Conservation (phyloP, 108 stramenopile species). For the Skeletonema potamos region DNA sequence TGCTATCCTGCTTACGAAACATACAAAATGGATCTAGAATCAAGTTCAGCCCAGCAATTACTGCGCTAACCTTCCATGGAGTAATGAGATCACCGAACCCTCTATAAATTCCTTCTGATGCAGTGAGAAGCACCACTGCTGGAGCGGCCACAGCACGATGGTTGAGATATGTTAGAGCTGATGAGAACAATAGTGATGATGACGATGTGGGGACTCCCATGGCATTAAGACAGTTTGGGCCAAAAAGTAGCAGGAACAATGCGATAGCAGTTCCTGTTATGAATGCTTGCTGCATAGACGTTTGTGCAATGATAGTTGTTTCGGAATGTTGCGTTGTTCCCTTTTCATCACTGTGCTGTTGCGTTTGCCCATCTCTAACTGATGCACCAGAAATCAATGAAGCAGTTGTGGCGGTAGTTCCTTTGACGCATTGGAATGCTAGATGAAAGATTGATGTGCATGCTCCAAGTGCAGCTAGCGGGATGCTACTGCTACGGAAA, state of each 20-base stretch:
- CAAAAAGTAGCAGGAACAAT: conserved; percentile 16
- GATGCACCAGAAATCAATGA: conserved; percentile 44
- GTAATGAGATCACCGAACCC: conserved; percentile 60
- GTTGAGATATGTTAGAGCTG: conserved; percentile 50
- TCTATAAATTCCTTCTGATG: conserved; percentile 62
- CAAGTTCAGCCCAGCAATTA: conserved; percentile 49
- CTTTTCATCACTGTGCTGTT: background rate
- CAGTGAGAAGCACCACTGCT: conserved; percentile 53
- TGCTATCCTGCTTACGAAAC: conserved; percentile 36
- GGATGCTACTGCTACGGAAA: conserved; percentile 11
- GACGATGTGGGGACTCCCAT: conserved; percentile 53
- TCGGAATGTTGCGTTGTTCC: conserved; percentile 13
- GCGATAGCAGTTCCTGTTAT: conserved; percentile 38
- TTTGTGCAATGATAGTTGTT: conserved; percentile 34
- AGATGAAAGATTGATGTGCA: conserved; percentile 78
- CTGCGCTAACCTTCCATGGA: conserved; percentile 45
- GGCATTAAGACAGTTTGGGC: conserved; percentile 30
- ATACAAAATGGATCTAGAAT: conserved; percentile 68
- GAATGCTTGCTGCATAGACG: conserved; percentile 39
- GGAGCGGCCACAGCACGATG: conserved; percentile 58
- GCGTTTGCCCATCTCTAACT: conserved; percentile 6
- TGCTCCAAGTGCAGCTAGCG: conserved; percentile 64
- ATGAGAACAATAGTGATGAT: conserved; percentile 13
- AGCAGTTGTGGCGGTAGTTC: conserved; percentile 56
- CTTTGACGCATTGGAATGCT: conserved; percentile 64